Evolutionary conservation across 352 stramenopile genomes (phyloP).

Genomic region (Globisporangium polare): DNA sequence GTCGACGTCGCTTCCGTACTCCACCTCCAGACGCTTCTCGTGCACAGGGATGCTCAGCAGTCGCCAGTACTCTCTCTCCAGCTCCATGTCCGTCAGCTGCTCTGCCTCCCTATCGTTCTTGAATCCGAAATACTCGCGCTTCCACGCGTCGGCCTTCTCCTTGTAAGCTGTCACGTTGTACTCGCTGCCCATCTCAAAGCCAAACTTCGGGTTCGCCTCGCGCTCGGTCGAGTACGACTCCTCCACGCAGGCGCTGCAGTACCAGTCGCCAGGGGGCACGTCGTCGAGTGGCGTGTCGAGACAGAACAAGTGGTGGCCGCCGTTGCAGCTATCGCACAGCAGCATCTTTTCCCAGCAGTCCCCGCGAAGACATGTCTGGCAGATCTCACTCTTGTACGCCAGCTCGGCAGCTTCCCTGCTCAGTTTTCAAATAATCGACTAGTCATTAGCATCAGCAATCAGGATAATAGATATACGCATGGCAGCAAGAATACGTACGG

Average conservation of each 20-base stretch:
- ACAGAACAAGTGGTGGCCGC: conserved; percentile 81
- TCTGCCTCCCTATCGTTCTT: conserved; percentile 35
- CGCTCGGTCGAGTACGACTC: conserved; percentile 39
- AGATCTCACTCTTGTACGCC: conserved; percentile 78
- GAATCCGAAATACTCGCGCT: conserved; percentile 66
- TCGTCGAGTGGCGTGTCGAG: conserved; percentile 47
- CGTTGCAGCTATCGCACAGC: conserved; percentile 79
- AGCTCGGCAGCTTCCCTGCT: conserved; percentile 55
- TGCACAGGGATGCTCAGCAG: conserved; percentile 74
- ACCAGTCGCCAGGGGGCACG: conserved; percentile 76
- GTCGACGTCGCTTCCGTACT: conserved; percentile 93
- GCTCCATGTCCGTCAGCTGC: conserved; percentile 48
- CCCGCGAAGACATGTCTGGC: conserved; percentile 75
- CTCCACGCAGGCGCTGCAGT: conserved; percentile 64
- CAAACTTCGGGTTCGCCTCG: conserved; percentile 64
- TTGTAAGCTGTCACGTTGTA: conserved; percentile 83
- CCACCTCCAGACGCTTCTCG: conserved; percentile 81
- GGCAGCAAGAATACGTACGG: conserved; percentile 19
- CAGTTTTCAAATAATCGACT: not conserved
- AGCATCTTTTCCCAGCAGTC: conserved; percentile 82
- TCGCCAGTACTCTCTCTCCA: conserved; percentile 90
- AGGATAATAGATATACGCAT: not conserved
- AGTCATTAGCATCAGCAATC: not conserved
- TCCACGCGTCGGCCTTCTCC: conserved; percentile 79
- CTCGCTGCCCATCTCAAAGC: conserved; percentile 80